phyloP scores from a whole-genome alignment of 2,329 filamentous ascomycete genomes.

The Chaetomium sp. region DNA sequence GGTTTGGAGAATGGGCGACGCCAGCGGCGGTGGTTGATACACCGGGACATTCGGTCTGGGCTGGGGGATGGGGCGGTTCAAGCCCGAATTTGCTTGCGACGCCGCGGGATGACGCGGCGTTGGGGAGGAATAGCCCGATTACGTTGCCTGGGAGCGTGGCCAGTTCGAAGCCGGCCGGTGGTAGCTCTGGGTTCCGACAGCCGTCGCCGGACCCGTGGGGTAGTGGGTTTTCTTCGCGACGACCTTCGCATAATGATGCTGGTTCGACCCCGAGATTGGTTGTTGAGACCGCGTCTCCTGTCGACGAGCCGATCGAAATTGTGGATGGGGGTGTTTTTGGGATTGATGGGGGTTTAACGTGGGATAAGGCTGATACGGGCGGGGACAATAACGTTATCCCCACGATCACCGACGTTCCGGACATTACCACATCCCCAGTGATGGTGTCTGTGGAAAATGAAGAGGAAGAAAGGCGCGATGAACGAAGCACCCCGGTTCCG shows the following conservation, averaged over 20 bases:
- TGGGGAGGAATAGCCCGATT: constrained; percentile 33
- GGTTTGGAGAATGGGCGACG: constrained; percentile 34
- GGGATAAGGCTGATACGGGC: not conserved
- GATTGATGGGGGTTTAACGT: not conserved
- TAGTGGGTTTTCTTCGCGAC: constrained; percentile 28
- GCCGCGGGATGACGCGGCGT: constrained; percentile 25
- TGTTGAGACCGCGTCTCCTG: constrained; percentile 14
- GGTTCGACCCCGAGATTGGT: constrained; percentile 20
- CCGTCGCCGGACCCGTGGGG: constrained; percentile 40
- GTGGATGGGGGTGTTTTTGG: not conserved
- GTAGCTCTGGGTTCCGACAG: constrained; percentile 24
- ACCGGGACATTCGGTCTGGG: constrained; percentile 21
- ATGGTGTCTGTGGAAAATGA: not conserved
- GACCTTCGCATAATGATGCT: constrained; percentile 18
- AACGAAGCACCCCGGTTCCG: not conserved
- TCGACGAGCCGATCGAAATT: not conserved
- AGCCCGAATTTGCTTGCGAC: constrained; percentile 19
- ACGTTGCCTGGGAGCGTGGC: constrained; percentile 36
- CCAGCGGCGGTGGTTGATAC: constrained; percentile 17
- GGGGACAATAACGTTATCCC: not conserved
- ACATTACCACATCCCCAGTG: too few species aligned
- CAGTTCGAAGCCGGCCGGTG: constrained; percentile 27
- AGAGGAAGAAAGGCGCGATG: not conserved
- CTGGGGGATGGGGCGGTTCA: constrained; percentile 18
- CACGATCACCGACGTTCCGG: too few species aligned